These are phyloP conservation scores for Spencermartinsiella ligniputridi DNA, from an alignment of 1,139 yeast species.

Conservation along the genomic window DNA sequence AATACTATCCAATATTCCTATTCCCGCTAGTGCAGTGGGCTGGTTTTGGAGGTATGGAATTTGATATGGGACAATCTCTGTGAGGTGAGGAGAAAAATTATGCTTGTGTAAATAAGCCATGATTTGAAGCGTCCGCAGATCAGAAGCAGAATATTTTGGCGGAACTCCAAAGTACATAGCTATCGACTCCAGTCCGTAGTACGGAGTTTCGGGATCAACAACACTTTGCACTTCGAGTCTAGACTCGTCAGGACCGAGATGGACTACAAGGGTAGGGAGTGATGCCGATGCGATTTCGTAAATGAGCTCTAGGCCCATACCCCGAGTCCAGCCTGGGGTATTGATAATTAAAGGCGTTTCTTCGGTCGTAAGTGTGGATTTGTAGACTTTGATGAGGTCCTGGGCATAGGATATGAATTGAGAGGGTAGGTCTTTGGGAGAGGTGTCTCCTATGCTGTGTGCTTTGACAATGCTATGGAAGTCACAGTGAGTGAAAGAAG, in stretches of 20 bases:
- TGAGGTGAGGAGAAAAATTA: constrained; percentile 22
- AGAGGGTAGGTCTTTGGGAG: constrained; percentile 68
- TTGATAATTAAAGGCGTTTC: constrained; percentile 55
- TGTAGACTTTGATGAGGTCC: constrained; percentile 40
- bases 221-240: constrained; percentile 11
- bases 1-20: constrained; percentile 26
- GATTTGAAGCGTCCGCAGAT: constrained; percentile 31
- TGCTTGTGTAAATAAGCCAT: constrained; percentile 32
- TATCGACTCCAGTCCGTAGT: constrained; percentile 9
- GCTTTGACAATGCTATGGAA: constrained; percentile 32
- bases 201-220: constrained; percentile 5
- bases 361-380: constrained; percentile 16
- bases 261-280: constrained; percentile 54
- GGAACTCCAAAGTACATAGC: neutral
- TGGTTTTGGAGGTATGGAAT: constrained; percentile 17
- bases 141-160: constrained; percentile 28
- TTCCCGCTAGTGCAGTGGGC: constrained; percentile 19
- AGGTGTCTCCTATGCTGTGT: constrained; percentile 62
- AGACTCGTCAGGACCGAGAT: constrained; percentile 38
- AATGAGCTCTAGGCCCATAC: constrained; percentile 71
- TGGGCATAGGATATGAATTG: constrained; percentile 48
- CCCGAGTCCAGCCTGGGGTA: constrained; percentile 93
- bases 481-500: constrained; percentile 33
- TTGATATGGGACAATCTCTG: constrained; percentile 29
- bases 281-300: constrained; percentile 43